Evolutionary conservation across 1,139 yeast genomes (phyloP).

Genomic region (Pichia sp.): DNA sequence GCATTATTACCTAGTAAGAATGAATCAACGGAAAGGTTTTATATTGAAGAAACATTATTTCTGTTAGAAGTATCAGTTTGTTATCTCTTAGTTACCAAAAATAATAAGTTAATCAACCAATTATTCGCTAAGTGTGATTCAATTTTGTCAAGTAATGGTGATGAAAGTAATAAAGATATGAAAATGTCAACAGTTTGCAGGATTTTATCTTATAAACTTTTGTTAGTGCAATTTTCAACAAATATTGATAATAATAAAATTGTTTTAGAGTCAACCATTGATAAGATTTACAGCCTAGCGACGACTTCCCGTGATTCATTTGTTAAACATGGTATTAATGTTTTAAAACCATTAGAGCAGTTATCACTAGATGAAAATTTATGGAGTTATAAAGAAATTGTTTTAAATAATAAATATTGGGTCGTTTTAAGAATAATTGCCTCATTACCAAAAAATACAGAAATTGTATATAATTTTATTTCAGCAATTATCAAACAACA

Average conservation of each 20-base stretch:
- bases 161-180: constrained; percentile 8
- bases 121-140: constrained; percentile 22
- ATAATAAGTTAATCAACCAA: constrained; percentile 30
- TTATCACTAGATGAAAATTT: constrained; percentile 42
- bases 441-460: constrained; percentile 47
- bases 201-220: constrained; percentile 36
- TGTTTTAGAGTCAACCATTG: constrained; percentile 27
- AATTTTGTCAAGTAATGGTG: constrained; percentile 11
- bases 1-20: constrained; percentile 28
- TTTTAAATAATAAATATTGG: constrained; percentile 57
- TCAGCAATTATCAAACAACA: constrained; percentile 38
- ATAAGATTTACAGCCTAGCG: constrained; percentile 29
- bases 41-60: constrained; percentile 51
- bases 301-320: constrained; percentile 34
- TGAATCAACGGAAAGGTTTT: constrained; percentile 40
- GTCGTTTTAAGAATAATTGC: constrained; percentile 52
- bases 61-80: constrained; percentile 51
- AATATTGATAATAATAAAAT: constrained; percentile 21
- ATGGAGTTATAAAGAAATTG: constrained; percentile 35
- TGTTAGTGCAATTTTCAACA: constrained; percentile 34
- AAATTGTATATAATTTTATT: constrained; percentile 44
- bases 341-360: constrained; percentile 49
- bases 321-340: constrained; percentile 42
- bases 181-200: constrained; percentile 21
- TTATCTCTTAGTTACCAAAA: constrained; percentile 41